Percentiles rank a stretch among this genome's conserved stretches.
These are phyloP conservation scores for Cyamopsis tetragonoloba DNA, from an alignment of 306 rosid genomes.

Conservation along the genomic window DNA sequence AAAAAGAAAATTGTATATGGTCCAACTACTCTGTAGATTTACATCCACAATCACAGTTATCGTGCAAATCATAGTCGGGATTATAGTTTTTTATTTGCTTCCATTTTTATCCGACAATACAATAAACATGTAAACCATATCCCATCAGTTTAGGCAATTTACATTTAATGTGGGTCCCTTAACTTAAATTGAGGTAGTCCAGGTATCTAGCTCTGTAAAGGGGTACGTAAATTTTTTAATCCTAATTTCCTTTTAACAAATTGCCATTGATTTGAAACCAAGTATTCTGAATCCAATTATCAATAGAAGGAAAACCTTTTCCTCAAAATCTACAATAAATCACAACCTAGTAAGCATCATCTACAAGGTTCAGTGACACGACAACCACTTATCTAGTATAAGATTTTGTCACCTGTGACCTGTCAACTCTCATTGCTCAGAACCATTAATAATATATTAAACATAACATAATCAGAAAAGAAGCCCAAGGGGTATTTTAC, in stretches of 20 bases:
- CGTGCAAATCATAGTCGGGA: not conserved
- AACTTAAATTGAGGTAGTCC: not conserved
- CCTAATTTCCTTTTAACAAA: not conserved
- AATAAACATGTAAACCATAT: not conserved
- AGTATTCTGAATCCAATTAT: not conserved
- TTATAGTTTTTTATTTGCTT: not conserved
- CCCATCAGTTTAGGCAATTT: not conserved
- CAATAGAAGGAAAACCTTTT: not conserved
- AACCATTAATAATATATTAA: conserved; percentile 3
- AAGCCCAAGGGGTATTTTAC: not conserved
- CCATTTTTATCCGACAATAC: no score
- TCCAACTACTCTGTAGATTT: not conserved
- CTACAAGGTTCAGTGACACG: not conserved
- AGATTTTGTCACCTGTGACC: conserved; percentile 64
- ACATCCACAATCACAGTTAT: not conserved
- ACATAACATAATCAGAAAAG: not conserved
- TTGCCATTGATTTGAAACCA: not conserved
- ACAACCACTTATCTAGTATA: no score
- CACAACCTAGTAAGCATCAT: not conserved
- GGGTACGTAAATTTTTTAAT: not conserved
- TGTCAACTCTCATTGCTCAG: not conserved
- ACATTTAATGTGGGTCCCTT: not conserved
- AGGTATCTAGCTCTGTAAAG: not conserved
- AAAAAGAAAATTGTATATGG: not conserved
- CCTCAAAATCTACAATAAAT: not conserved